A percentile compares a stretch with the other conserved stretches of the same genome.
phyloP scores from a whole-genome alignment of 768 basidiomycete genomes.

The Trametes punicea region DNA sequence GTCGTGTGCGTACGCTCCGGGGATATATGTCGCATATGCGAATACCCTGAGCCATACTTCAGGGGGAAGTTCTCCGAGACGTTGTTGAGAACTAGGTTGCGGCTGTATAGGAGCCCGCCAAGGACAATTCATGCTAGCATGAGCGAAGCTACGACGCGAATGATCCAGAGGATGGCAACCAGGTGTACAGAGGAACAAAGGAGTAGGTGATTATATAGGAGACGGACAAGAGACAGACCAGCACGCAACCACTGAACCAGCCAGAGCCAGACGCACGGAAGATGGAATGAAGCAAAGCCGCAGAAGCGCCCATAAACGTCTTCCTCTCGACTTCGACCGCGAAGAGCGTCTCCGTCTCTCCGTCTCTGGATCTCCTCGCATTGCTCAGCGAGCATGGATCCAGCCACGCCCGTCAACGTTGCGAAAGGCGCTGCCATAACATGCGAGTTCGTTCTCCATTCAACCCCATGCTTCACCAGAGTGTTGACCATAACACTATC shows the following conservation, averaged over 20 bases:
- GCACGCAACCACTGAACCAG: neutral
- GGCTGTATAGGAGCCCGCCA: neutral
- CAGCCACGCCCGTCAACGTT: constrained; percentile 40
- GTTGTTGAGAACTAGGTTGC: neutral
- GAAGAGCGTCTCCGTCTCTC: neutral
- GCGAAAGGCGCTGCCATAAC: constrained; percentile 57
- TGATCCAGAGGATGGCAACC: too few relatives aligned
- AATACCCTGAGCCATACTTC: constrained; percentile 21
- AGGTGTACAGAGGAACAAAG: neutral
- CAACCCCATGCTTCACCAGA: constrained; percentile 1
- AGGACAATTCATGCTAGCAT: neutral
- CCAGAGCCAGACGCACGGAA: neutral
- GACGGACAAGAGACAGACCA: neutral
- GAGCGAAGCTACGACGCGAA: too few relatives aligned
- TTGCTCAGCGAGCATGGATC: constrained; percentile 24
- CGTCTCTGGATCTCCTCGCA: neutral
- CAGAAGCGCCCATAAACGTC: neutral
- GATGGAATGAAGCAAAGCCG: neutral
- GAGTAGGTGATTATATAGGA: too few relatives aligned
- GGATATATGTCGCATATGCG: constrained; percentile 13
- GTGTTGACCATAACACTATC: constrained; percentile 27
- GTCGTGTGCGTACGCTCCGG: constrained; percentile 12
- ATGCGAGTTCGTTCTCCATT: constrained; percentile 73
- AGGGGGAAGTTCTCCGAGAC: neutral
- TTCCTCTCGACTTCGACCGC: neutral